Base-by-base conservation (phyloP, 2,329 filamentous ascomycete species). In the Plectosphaerella cucumerina region DNA sequence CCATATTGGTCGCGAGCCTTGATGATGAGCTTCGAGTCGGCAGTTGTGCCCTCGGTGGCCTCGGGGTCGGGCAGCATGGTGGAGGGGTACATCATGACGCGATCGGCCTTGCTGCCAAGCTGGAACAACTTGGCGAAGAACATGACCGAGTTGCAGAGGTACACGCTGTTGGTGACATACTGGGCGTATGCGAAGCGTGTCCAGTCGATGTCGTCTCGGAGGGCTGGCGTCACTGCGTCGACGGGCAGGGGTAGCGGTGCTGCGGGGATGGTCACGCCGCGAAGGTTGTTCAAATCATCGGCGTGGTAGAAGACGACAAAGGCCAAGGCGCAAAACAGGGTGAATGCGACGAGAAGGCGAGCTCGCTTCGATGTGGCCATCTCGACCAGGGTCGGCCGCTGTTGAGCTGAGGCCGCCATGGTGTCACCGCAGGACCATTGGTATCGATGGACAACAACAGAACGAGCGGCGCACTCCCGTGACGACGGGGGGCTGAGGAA, bases 141-240 rank as follows among this genome's bases (percentile, higher is more conserved):
- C 74, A 79, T 76, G 43, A 78, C 64, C 0, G 75, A 72, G 58
- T 77, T 78, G 56, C 76, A 79, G 2, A 79, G 63, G 50, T 77
- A 75, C 1, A 68, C 68, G 33, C 65, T 62, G n/a, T 71, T 64
- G 1, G 76, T 79, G 34, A 71, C 75, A 60, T 79, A 79, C 57
- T 76, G 73, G 1, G 69, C 68, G 52, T 78, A 78, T 0, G 76
- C 76, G 50, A 70, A 77, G 45, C 60, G 62, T 2, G 65, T 67
- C 73, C 73, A 76, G 58, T 76, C 61, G 22, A 70, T 56, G 6
- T 64, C 55, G 12, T 52, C 48, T 6, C 39, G 39, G 17, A 53
- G 20, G 49, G 45, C 21, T 17, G 39, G 39, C 39, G 18, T 10
- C 10, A 42, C 17, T 6, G 17, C 5, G 5, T 18, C 17, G 39